Evolutionary conservation across 176 grass and related monocot species (phyloP), one percentile per base, ranked within the genome.

Genomic region (Secale cereale): DNA sequence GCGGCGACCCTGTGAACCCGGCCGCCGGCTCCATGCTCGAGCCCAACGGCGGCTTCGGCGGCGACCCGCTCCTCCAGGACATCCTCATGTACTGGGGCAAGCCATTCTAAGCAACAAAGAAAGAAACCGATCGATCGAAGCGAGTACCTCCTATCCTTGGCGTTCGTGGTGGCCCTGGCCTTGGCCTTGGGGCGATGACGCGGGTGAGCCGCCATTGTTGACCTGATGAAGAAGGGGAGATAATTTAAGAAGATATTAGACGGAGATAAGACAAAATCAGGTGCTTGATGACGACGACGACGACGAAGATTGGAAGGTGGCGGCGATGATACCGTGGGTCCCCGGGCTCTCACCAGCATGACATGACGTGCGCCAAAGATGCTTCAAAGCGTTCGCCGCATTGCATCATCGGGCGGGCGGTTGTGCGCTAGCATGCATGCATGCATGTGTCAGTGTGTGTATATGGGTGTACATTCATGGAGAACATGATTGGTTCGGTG

Each of bases 11-110:
- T n/a, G 85, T 85, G 23, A 66, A 92, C 83, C 82, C 85, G 0
- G 59, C 82, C 25, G 88, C 78, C 39, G 92, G 83, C 8, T 78
- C 91, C 40, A 59, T 91, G 54, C 64, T 91, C 33, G 79, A 81
- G 33, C 84, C 84, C 75, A 13, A 45, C 66, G 37, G 39, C 20
- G 52, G 63, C 66, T 11, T 80, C 65, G 79, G 60, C 59, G 82
- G 74, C 45, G 96, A 98, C 74, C 96, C 96, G 15, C 80, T 98
- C 40, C 82, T 98, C 74, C 96, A 98, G 85, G 96, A 95, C 88
- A 94, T 95, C 77, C 90, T 98, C 86, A 92, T 94, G 93, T 95
- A 95, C 86, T 91, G 86, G 85, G 89, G 89, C 65, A 98, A 93
- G 75, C 96, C 96, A 25, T 98, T 98, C 83, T 98, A 78, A 62